Evolutionary conservation across 2,329 filamentous ascomycete species (phyloP).

Genomic region (Diaporthe amygdali): DNA sequence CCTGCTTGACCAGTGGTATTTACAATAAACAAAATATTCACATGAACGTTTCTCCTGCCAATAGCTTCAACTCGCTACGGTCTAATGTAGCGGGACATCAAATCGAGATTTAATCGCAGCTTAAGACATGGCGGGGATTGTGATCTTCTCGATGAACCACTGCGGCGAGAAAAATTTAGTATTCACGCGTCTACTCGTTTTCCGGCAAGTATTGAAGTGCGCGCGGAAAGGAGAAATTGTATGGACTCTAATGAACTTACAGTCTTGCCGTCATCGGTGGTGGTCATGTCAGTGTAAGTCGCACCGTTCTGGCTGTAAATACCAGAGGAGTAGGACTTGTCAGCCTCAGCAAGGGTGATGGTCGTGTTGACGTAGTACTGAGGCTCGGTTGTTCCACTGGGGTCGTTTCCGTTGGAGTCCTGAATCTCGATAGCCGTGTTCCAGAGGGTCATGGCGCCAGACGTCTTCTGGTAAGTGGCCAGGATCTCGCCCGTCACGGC

Average conservation of each 20-base stretch:
- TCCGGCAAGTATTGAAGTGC: too few relatives aligned
- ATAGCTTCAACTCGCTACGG: too few relatives aligned
- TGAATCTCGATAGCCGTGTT: constrained; percentile 27
- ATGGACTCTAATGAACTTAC: neutral
- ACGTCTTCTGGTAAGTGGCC: constrained; percentile 29
- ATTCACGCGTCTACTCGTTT: neutral
- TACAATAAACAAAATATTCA: too few relatives aligned
- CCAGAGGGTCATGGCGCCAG: constrained; percentile 31
- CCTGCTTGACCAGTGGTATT: too few relatives aligned
- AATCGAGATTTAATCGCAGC: too few relatives aligned
- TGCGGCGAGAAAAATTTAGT: neutral
- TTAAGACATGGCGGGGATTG: constrained; percentile 8
- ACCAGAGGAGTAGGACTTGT: neutral
- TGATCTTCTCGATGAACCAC: constrained; percentile 27
- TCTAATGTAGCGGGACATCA: too few relatives aligned
- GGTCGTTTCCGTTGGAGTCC: constrained; percentile 9
- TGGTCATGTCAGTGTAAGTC: neutral
- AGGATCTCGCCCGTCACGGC: constrained; percentile 28
- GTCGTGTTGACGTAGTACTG: constrained; percentile 26
- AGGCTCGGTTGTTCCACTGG: constrained; percentile 21
- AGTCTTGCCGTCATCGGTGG: constrained; percentile 16
- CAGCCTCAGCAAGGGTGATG: constrained; percentile 19
- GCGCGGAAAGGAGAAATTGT: neutral
- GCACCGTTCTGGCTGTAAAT: constrained; percentile 16
- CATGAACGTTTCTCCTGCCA: too few relatives aligned